Base-by-base conservation (phyloP, 2,329 filamentous ascomycete species). In the Claviceps humidiphila region DNA sequence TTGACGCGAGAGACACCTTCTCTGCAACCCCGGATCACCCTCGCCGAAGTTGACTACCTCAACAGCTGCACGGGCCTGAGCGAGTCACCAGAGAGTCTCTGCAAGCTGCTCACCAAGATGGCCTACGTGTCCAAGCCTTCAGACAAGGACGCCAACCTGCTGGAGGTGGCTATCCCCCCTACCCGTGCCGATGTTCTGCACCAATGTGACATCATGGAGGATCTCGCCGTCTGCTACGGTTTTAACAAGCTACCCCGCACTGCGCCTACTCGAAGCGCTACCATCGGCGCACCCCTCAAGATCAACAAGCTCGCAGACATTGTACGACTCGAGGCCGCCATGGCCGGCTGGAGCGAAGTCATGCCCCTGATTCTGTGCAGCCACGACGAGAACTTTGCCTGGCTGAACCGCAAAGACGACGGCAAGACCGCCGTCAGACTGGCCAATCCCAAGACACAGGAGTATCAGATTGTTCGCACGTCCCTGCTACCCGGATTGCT, bases 141-240 rank as follows among this genome's bases (percentile, higher is more conserved):
- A 0, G 71, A 75, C 51, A 77, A 79, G 56, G 77, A 85, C 55
- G 69, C 78, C 51, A 83, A 87, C 64, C 72, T 93, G 49, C 75
- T 95, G 55, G 85, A 94, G 62, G 83, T 97, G 30, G 78, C 84
- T 39, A 80, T 97, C 24, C 93, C 93, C 8, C 81, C 90, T 37
- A 97, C 90, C 47, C 82, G 93, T 56, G 91, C 93, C 47, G 93
- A 98, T 67, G 85, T 98, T 43, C 82, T 98, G 37, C 93, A 98
- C 69, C 87, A 96, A 65, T 94, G 89, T 61, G 93, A 98, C 66
- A 87, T 98, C 59, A 98, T 98, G 91, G 93, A 98, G 72, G 94
- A 98, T 65, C 84, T 94, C 20, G 93, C 89, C 42, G 93, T 98
- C 58, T 89, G 89, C 51, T 96, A 97, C 68, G 93, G 94, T 58